phyloP scores from a whole-genome alignment of 495 filamentous ascomycete species.

The Aeminium ludgeri region DNA sequence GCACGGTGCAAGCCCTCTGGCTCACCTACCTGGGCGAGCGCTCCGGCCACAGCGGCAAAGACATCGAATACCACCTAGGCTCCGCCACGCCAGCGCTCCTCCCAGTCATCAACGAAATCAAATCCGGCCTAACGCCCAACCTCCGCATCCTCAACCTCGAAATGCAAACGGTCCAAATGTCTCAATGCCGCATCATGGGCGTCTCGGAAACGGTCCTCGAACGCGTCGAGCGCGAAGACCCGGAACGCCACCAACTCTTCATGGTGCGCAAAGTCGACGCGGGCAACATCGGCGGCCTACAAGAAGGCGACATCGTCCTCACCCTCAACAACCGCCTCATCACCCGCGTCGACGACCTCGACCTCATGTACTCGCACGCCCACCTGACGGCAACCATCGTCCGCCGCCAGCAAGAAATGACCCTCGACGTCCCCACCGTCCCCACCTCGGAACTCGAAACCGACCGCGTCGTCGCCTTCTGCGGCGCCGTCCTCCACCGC shows the following conservation, averaged over 20 bases:
- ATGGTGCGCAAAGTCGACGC: slow-evolving; percentile 92
- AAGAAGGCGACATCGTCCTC: slow-evolving; percentile 86
- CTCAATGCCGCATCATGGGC: slow-evolving; percentile 94
- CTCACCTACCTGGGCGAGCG: slow-evolving; percentile 91
- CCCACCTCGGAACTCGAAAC: slow-evolving; percentile 85
- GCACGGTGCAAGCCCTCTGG: slow-evolving; percentile 88
- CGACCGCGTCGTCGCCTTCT: slow-evolving; percentile 79
- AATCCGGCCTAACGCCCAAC: slow-evolving; percentile 57
- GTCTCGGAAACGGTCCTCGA: slow-evolving; percentile 91
- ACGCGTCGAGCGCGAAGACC: slow-evolving; percentile 69
- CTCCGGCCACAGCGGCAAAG: slow-evolving; percentile 50
- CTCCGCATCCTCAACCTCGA: slow-evolving; percentile 85
- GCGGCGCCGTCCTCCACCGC: slow-evolving; percentile 79
- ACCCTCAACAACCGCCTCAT: slow-evolving; percentile 82
- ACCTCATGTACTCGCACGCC: slow-evolving; percentile 89
- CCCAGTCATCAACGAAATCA: slow-evolving; percentile 69
- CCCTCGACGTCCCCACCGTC: slow-evolving; percentile 66
- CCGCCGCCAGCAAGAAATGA: slow-evolving; percentile 66
- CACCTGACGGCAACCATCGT: slow-evolving; percentile 70
- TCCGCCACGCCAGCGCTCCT: slow-evolving; percentile 76
- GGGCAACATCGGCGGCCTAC: slow-evolving; percentile 44
- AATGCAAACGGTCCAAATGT: slow-evolving; percentile 90
- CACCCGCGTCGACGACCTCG: slow-evolving; percentile 79
- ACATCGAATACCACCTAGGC: slow-evolving; percentile 93
- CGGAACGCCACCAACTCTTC: slow-evolving; percentile 86